Base-by-base conservation (phyloP, 169 alveolate species). In the Plasmodium fragile region DNA sequence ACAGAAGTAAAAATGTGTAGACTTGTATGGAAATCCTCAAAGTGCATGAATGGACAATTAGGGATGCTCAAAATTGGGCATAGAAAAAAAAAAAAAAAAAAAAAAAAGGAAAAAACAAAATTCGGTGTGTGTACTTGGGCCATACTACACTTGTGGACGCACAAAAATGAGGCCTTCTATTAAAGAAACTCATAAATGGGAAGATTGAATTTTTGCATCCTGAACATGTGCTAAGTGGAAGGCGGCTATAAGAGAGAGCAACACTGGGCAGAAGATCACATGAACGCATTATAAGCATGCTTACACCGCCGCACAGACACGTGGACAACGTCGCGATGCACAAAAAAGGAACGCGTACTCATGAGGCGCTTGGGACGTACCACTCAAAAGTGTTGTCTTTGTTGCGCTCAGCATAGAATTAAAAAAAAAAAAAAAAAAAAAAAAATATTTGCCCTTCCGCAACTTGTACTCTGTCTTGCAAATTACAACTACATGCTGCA, bases 11-110 rank as follows among this genome's bases (percentile, higher is more conserved):
- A 65, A 65, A 65, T 65, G 36, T 65, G 36, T 65, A 65, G 75
- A 28, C 75, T 65, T 3, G n/a, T 25, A 28, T 65, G 75, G 36
- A 22, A 65, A 28, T 13, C 6, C 39, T 65, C 11, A 65, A 22
- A n/a, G 36, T 65, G 75, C 75, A 25, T 65, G 75, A 65, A n/a
- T 28, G 30, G 75, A 6, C 36, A 65, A 65, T 1, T 65, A 25
- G n/a, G 18, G 75, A 36, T 10, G 43, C 59, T 75, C 16, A 34
- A 75, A 36, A 41, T 75, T 30, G 28, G 28, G 7, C 82, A 18
- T 34, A 22, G 43, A 73, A 73, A 73, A 73, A 73, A 30, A 72
- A 72, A 73, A 73, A 73, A 73, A 73, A 30, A 72, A 72, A 28
- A n/a, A 5, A 22, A 72, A 72, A 73, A 22, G 43, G 43, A 1